phyloP scores from a whole-genome alignment of 2,329 filamentous ascomycete genomes.

The Aspergillus sergii region DNA sequence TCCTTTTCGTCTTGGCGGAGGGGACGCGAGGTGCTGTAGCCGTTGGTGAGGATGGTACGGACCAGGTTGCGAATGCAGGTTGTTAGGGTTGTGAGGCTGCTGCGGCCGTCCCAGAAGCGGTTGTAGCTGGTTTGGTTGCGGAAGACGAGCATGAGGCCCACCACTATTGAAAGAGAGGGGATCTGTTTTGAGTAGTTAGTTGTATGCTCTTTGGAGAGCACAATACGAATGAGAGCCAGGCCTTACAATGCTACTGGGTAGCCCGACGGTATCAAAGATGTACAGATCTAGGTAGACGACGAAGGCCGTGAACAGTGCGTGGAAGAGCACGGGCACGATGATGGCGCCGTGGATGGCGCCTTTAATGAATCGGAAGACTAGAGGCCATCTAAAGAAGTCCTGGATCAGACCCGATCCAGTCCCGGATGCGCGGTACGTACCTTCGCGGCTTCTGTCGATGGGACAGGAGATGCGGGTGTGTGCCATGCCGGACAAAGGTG shows the following conservation, averaged over 20 bases:
- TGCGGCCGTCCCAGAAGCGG: slow-evolving; percentile 64
- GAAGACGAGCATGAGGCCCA: slow-evolving; percentile 69
- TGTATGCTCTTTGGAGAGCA: background rate
- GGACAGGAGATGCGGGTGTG: slow-evolving; percentile 37
- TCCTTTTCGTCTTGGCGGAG: slow-evolving; percentile 49
- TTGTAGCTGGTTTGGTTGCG: slow-evolving; percentile 67
- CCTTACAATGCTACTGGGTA: slow-evolving; percentile 61
- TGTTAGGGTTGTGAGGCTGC: slow-evolving; percentile 58
- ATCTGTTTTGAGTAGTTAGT: slow-evolving; percentile 41
- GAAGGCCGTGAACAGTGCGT: slow-evolving; percentile 60
- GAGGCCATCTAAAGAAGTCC: slow-evolving; percentile 54
- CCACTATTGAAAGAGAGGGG: slow-evolving; percentile 65
- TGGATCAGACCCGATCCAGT: background rate
- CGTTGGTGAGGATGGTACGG: slow-evolving; percentile 57
- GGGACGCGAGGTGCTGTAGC: slow-evolving; percentile 37
- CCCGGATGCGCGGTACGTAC: slow-evolving; percentile 12
- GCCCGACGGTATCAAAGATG: slow-evolving; percentile 53
- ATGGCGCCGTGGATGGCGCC: slow-evolving; percentile 65
- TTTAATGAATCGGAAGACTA: slow-evolving; percentile 66
- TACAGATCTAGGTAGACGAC: slow-evolving; percentile 61
- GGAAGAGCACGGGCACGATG: slow-evolving; percentile 58
- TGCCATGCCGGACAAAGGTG: slow-evolving; percentile 25
- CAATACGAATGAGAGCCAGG: background rate
- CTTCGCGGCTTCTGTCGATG: slow-evolving; percentile 35
- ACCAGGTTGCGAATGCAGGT: slow-evolving; percentile 64